A percentile compares a stretch with the other conserved stretches of the same genome.
Evolutionary conservation across 2,329 filamentous ascomycete genomes (phyloP).

Genomic region (Colletotrichum orbiculare): DNA sequence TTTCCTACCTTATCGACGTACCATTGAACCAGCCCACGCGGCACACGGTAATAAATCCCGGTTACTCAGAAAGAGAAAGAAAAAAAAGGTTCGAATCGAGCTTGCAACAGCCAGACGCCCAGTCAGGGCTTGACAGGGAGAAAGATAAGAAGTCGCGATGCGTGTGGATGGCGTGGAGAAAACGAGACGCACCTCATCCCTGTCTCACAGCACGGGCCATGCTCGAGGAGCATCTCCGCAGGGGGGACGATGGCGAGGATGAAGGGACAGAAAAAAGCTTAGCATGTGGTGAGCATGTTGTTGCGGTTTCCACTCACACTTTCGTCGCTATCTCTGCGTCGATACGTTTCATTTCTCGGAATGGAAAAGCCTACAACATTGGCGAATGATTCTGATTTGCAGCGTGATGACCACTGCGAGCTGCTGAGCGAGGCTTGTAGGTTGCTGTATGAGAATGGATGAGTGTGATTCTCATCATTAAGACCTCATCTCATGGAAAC

Average conservation of each 20-base stretch:
- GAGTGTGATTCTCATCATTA: too few species aligned
- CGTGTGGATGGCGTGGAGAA: conserved; percentile 35
- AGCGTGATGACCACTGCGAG: too few species aligned
- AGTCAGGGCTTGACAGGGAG: conserved; percentile 19
- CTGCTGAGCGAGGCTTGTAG: not conserved
- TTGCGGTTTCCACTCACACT: not conserved
- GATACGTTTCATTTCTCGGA: too few species aligned
- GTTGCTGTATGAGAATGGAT: not conserved
- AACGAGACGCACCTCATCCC: not conserved
- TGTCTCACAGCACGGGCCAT: conserved; percentile 19
- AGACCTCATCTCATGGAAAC: too few species aligned
- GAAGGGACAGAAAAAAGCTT: too few species aligned
- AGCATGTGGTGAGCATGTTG: too few species aligned
- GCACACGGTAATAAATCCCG: too few species aligned
- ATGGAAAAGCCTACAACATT: too few species aligned
- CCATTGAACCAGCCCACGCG: too few species aligned
- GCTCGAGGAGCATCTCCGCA: conserved; percentile 22
- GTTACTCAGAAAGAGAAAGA: too few species aligned
- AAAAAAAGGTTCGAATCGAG: conserved; percentile 11
- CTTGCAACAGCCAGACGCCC: conserved; percentile 13
- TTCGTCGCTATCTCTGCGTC: too few species aligned
- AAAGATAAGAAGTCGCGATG: conserved; percentile 33
- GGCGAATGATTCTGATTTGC: too few species aligned
- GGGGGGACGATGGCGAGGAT: not conserved
- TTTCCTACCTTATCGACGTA: not conserved